These are phyloP conservation scores for Cutaneotrichosporon cutaneum DNA, from an alignment of 1,284 basidiomycete species.

Conservation along the genomic window DNA sequence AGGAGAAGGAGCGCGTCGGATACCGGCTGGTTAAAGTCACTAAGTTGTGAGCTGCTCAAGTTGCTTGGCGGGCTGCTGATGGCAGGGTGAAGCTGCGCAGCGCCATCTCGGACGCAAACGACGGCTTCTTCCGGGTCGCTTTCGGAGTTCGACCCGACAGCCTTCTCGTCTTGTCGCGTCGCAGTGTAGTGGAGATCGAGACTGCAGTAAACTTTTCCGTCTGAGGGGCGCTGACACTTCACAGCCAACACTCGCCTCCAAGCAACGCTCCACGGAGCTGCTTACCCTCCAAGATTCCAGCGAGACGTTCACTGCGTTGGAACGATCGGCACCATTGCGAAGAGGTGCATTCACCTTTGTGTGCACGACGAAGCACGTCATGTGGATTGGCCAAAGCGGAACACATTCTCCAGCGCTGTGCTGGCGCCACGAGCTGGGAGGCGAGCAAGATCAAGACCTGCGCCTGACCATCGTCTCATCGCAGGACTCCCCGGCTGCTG, in stretches of 20 bases:
- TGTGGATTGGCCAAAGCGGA: conserved; percentile 40
- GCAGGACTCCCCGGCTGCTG: not conserved
- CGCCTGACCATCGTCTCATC: conserved; percentile 21
- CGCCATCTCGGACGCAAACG: conserved; percentile 14
- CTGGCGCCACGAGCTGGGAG: conserved; percentile 38
- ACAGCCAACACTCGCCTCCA: not conserved
- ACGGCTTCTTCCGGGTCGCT: conserved; percentile 37
- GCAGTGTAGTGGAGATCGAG: conserved; percentile 28
- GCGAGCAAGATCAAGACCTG: conserved; percentile 22
- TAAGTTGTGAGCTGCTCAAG: conserved; percentile 24
- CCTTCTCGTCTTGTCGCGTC: conserved; percentile 34
- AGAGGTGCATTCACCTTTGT: conserved; percentile 24
- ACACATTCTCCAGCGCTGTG: conserved; percentile 19
- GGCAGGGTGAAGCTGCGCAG: conserved; percentile 29
- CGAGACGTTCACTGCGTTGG: conserved; percentile 30
- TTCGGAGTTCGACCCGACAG: conserved; percentile 37
- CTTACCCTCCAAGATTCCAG: not conserved
- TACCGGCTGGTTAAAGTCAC: not conserved
- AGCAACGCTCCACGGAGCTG: not conserved
- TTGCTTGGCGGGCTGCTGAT: not conserved
- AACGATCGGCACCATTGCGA: conserved; percentile 30
- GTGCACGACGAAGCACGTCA: conserved; percentile 34
- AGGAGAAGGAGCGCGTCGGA: conserved; percentile 28
- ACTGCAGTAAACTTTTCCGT: conserved; percentile 26
- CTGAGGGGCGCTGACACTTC: not conserved